Base-by-base conservation (phyloP, 495 filamentous ascomycete species). In the Aspergillus biplanus region DNA sequence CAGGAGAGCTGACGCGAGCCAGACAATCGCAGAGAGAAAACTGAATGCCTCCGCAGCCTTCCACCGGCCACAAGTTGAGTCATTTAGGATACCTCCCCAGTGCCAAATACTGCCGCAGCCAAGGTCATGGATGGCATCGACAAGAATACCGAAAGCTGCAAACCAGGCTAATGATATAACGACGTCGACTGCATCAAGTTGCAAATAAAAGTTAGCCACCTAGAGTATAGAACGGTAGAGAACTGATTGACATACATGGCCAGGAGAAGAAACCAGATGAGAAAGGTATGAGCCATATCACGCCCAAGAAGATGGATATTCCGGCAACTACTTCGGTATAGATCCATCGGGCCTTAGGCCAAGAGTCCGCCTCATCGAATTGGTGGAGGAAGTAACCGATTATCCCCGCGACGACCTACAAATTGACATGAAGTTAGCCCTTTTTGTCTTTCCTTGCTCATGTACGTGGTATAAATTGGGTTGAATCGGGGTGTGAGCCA, bases 11-110 rank as follows among this genome's bases (percentile, higher is more conserved):
- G 84, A 87, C 12, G 79, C 83, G 33, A 90, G 83, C 87, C 87
- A 91, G 69, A 84, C 76, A 63, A 86, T 81, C 37, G 86, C 87
- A n/a, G 85, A 85, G 57, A 91, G 65, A 71, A 90, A 91, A 62
- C 78, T 76, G 73, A 91, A 90, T 1, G 87, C 89, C 65, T 89
- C 80, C 39, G 82, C 80, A 13, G 88, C 84, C 73, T 88, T 90
- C 86, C 85, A 89, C 58, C 84, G 78, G 39, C 79, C 71, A 68
- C 88, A 91, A 8, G 74, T 70, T 5, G 67, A 58, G 54, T 73
- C 61, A 16, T 75, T 63, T 9, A 69, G 65, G 52, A 85, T 78
- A 13, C 63, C 64, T 52, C 69, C 62, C 84, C 85, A 86, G 61
- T 68, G 61, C 72, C 75, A 86, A 65, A 82, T 80, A 56, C 78